Evolutionary conservation across 148 eudicot genomes (phyloP).

Genomic region (Nepenthes gracilis): DNA sequence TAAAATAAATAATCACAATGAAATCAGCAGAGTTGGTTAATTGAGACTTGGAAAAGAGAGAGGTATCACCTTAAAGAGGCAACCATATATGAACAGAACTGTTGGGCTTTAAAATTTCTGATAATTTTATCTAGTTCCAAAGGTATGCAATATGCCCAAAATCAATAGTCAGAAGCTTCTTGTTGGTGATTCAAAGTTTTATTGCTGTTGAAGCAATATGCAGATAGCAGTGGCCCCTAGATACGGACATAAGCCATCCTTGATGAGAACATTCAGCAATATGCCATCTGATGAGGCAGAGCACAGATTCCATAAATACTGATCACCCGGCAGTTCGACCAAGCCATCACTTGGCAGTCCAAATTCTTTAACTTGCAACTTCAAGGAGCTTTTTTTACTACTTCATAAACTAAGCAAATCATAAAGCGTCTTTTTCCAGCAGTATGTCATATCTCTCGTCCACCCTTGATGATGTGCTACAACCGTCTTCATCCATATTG

Average conservation of each 20-base stretch:
- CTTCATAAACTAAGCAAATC: constrained; percentile 5
- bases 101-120: too few relatives aligned
- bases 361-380: constrained; percentile 31
- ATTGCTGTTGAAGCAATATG: too few relatives aligned
- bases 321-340: constrained; percentile 33
- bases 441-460: constrained; percentile 13
- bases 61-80: too few relatives aligned
- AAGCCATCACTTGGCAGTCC: constrained; percentile 25
- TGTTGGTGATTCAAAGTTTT: too few relatives aligned
- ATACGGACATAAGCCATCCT: constrained; percentile 11
- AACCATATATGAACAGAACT: too few relatives aligned
- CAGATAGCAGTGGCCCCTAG: neutral
- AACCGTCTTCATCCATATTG: neutral
- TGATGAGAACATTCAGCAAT: constrained; percentile 6
- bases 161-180: too few relatives aligned
- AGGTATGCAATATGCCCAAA: too few relatives aligned
- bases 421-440: constrained; percentile 14
- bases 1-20: too few relatives aligned
- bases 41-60: too few relatives aligned
- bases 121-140: too few relatives aligned
- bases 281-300: constrained; percentile 12
- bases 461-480: constrained; percentile 2
- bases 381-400: constrained; percentile 28
- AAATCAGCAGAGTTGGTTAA: too few relatives aligned
- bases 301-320: constrained; percentile 9